Conservation (phyloP, 192 early-diverging fungal genomes). For the Thamnidium elegans region DNA sequence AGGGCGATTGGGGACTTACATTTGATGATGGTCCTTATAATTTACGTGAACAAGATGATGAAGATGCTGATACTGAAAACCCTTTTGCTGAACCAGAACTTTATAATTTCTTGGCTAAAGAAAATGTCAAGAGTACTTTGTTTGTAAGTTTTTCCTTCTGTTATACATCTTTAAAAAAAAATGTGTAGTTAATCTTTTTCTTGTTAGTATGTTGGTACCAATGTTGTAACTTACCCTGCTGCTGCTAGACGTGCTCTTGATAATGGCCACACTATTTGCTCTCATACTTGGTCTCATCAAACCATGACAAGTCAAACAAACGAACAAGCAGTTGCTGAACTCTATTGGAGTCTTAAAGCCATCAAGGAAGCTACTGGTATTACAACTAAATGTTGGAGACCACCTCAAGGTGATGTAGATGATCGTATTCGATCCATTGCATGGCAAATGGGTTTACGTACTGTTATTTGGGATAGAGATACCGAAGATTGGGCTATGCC, state of each 20-base stretch:
- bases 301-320: slow-evolving; percentile 43
- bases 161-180: not conserved
- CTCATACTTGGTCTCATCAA: slow-evolving; percentile 59
- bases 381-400: slow-evolving; percentile 40
- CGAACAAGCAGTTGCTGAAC: slow-evolving; percentile 49
- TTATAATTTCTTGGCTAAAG: slow-evolving; percentile 22
- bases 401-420: slow-evolving; percentile 49
- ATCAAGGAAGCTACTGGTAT: slow-evolving; percentile 44
- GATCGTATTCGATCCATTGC: slow-evolving; percentile 40
- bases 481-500: slow-evolving; percentile 41
- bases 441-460: slow-evolving; percentile 26
- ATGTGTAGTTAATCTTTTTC: not conserved
- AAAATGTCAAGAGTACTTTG: slow-evolving; percentile 8
- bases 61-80: not conserved
- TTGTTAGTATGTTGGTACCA: slow-evolving; percentile 37
- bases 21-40: slow-evolving; percentile 30
- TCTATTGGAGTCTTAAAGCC: slow-evolving; percentile 37
- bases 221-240: slow-evolving; percentile 30
- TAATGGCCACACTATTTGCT: slow-evolving; percentile 55
- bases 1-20: slow-evolving; percentile 22
- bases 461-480: slow-evolving; percentile 26
- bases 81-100: slow-evolving; percentile 12
- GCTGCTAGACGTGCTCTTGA: slow-evolving; percentile 23
- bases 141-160: slow-evolving; percentile 10
- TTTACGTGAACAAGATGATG: not conserved